phyloP scores from a whole-genome alignment of 2,329 filamentous ascomycete genomes.

The Beauveria sp. region DNA sequence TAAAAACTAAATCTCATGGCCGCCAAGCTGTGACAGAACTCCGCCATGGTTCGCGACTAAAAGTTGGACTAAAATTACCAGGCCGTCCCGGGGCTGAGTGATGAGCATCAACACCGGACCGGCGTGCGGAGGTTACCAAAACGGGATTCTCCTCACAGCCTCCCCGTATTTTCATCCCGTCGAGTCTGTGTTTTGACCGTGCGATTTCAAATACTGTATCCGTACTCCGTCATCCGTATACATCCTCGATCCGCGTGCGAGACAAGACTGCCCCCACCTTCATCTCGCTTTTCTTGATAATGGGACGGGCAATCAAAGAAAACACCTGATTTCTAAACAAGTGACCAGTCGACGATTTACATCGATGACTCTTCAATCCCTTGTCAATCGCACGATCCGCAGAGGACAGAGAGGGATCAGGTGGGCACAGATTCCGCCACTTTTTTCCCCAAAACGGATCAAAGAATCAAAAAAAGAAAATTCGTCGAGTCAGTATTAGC shows the following conservation, averaged over 20 bases:
- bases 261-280: neutral
- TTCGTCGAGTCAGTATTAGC: neutral
- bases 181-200: neutral
- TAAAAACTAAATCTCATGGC: neutral
- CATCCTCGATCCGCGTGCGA: neutral
- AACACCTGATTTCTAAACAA: neutral
- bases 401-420: neutral
- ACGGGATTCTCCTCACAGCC: neutral
- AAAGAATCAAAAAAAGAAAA: neutral
- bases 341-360: neutral
- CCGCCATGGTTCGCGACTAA: neutral
- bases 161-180: neutral
- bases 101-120: neutral
- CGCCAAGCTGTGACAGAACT: neutral
- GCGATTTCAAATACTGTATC: neutral
- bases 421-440: neutral
- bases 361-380: neutral
- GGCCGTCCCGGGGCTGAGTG: neutral
- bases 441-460: neutral
- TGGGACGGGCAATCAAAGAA: neutral
- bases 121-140: neutral
- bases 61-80: neutral
- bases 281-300: neutral
- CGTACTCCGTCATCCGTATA: too few relatives aligned
- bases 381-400: neutral